Percentiles rank a stretch among this genome's conserved stretches.
Conservation (phyloP, 1,284 basidiomycete genomes). For the Tylopilus orsonianus region DNA sequence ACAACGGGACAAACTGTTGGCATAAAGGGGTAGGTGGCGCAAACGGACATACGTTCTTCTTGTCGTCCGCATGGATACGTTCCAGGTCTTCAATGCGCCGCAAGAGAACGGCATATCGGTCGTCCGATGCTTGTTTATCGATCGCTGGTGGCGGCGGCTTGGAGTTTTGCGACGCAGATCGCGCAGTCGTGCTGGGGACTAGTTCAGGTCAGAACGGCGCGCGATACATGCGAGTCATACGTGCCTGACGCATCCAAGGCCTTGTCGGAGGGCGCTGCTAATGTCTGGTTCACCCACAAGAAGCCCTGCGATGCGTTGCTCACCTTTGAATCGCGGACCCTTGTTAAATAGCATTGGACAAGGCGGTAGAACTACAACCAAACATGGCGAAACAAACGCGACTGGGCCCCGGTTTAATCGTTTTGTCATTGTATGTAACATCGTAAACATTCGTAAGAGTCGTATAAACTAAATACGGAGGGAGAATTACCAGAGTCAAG, state of each 20-base stretch:
- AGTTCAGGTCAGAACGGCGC: conserved; percentile 13
- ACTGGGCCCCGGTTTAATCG: conserved; percentile 20
- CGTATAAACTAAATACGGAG: conserved; percentile 17
- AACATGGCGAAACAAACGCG: conserved; percentile 28
- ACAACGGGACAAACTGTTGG: not conserved
- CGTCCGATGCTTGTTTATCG: conserved; percentile 27
- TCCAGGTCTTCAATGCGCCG: conserved; percentile 69
- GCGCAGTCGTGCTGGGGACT: conserved; percentile 35
- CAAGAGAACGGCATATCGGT: conserved; percentile 56
- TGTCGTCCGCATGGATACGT: conserved; percentile 60
- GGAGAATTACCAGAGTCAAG: conserved; percentile 10
- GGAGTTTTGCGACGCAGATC: conserved; percentile 14
- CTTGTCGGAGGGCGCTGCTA: conserved; percentile 37
- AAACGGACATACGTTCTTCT: conserved; percentile 52
- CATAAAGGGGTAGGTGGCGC: not conserved
- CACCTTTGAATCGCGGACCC: conserved; percentile 45
- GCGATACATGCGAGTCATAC: not conserved
- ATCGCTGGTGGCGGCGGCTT: conserved; percentile 6
- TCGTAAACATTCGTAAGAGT: conserved; percentile 30
- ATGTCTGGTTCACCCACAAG: not conserved
- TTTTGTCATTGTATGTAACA: conserved; percentile 30
- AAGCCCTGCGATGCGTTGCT: not conserved
- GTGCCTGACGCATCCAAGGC: conserved; percentile 43
- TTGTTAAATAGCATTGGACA: conserved; percentile 38
- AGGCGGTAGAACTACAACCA: conserved; percentile 15